A percentile compares a stretch with the other conserved stretches of the same genome.
phyloP scores from a whole-genome alignment of 2,329 filamentous ascomycete species.

The Paracorniculantispora psalliotae region DNA sequence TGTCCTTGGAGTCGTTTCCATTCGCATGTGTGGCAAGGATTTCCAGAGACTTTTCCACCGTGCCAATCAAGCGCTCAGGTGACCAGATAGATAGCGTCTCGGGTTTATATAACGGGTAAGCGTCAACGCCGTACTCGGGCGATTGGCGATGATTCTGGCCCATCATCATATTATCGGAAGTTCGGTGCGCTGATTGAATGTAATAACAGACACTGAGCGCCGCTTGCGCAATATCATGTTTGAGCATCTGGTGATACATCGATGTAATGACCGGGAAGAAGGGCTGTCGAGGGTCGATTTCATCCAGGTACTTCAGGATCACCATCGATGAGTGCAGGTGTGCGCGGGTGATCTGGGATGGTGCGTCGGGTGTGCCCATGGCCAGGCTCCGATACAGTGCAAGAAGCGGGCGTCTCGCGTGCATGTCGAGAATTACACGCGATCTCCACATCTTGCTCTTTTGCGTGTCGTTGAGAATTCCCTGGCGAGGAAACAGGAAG shows the following conservation, averaged over 20 bases:
- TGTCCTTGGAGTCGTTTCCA: slow-evolving; percentile 47
- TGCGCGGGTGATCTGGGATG: slow-evolving; percentile 45
- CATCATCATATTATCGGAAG: slow-evolving; percentile 24
- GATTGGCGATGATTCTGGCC: slow-evolving; percentile 30
- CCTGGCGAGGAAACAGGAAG: slow-evolving; percentile 45
- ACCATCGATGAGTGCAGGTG: slow-evolving; percentile 52
- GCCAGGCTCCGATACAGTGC: slow-evolving; percentile 52
- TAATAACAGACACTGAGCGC: slow-evolving; percentile 53
- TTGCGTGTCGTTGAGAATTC: slow-evolving; percentile 36
- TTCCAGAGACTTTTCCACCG: slow-evolving; percentile 44
- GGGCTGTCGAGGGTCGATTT: slow-evolving; percentile 43
- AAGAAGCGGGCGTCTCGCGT: slow-evolving; percentile 47
- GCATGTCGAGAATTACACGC: slow-evolving; percentile 48
- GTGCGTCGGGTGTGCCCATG: slow-evolving; percentile 45
- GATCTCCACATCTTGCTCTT: slow-evolving; percentile 48
- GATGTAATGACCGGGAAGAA: slow-evolving; percentile 45
- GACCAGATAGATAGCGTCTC: slow-evolving; percentile 39
- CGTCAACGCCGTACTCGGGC: slow-evolving; percentile 28
- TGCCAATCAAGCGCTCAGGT: slow-evolving; percentile 34
- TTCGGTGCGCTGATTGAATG: slow-evolving; percentile 34
- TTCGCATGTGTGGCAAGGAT: slow-evolving; percentile 41
- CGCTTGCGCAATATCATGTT: slow-evolving; percentile 50
- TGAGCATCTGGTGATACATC: slow-evolving; percentile 49
- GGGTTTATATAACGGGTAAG: slow-evolving; percentile 28
- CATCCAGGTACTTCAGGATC: slow-evolving; percentile 51